phyloP scores from a whole-genome alignment of 495 filamentous ascomycete species.

The Penicillium goetzii region DNA sequence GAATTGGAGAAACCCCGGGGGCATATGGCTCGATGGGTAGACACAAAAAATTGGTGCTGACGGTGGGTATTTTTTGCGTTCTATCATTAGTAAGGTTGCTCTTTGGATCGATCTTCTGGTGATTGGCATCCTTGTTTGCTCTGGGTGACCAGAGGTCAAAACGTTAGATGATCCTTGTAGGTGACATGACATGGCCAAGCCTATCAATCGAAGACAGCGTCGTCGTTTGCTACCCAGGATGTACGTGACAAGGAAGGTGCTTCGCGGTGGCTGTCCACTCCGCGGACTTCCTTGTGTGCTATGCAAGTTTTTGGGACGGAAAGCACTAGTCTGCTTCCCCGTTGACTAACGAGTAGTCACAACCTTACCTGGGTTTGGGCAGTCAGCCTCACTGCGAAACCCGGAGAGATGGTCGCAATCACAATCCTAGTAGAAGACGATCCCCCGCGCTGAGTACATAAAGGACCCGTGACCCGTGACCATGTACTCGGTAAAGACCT shows the following conservation, averaged over 20 bases:
- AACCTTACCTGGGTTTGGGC: not conserved
- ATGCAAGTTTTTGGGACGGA: not conserved
- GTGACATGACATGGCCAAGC: not conserved
- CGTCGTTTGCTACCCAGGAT: not conserved
- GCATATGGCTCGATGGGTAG: not conserved
- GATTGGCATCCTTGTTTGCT: not conserved
- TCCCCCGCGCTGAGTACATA: not conserved
- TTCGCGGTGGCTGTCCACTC: not conserved
- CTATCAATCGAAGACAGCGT: not conserved
- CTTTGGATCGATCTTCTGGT: not conserved
- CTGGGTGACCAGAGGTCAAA: not conserved
- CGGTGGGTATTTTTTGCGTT: too few species aligned
- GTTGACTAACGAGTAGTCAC: not conserved
- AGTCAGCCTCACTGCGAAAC: not conserved
- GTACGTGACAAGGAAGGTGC: not conserved
- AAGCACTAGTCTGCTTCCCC: not conserved
- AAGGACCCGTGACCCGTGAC: not conserved
- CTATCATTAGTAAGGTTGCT: too few species aligned
- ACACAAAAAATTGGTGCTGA: too few species aligned
- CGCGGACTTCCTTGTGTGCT: not conserved
- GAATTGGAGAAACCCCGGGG: not conserved
- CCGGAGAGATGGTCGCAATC: not conserved
- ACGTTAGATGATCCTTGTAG: not conserved
- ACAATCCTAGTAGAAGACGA: not conserved
- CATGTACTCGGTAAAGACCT: not conserved